A percentile compares a stretch with the other conserved stretches of the same genome.
These are phyloP conservation scores for Ophiognomonia clavigignenti-juglandacearum DNA, from an alignment of 2,329 filamentous ascomycete genomes.

Conservation along the genomic window DNA sequence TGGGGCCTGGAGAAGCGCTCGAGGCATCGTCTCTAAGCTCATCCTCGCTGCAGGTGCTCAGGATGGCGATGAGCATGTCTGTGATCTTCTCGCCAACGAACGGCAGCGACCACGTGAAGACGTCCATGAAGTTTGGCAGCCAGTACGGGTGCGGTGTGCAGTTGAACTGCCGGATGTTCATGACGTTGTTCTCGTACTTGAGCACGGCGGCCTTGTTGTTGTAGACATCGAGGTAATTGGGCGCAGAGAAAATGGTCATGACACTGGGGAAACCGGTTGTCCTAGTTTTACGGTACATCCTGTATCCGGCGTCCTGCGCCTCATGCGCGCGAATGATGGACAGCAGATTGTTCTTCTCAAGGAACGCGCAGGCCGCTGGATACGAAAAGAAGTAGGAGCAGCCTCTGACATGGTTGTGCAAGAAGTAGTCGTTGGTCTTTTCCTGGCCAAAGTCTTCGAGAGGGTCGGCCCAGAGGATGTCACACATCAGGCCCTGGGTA, in stretches of 20 bases:
- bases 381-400: conserved; percentile 99
- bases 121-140: conserved; percentile 99
- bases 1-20: conserved; percentile 62
- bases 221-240: conserved; percentile 98
- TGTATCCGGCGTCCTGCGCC: conserved; percentile 95
- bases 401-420: conserved; percentile 96
- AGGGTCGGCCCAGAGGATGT: conserved; percentile 97
- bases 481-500: conserved; percentile 97
- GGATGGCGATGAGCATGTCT: conserved; percentile 97
- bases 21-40: conserved; percentile 87
- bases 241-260: conserved; percentile 99
- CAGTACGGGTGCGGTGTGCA: conserved; percentile 99
- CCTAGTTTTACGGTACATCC: conserved; percentile 98
- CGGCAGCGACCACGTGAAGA: conserved; percentile 99
- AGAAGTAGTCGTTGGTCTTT: conserved; percentile 94
- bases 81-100: conserved; percentile 99
- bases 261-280: conserved; percentile 98
- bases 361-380: conserved; percentile 90
- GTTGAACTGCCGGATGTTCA: conserved; percentile 99
- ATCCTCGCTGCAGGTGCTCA: conserved; percentile 99
- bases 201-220: conserved; percentile 99
- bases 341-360: conserved; percentile 97
- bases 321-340: conserved; percentile 98
- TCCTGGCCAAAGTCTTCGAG: conserved; percentile 98
- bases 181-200: conserved; percentile 99